Evolutionary conservation across 2,329 filamentous ascomycete species (phyloP).

Genomic region (Talaromyces sp.): DNA sequence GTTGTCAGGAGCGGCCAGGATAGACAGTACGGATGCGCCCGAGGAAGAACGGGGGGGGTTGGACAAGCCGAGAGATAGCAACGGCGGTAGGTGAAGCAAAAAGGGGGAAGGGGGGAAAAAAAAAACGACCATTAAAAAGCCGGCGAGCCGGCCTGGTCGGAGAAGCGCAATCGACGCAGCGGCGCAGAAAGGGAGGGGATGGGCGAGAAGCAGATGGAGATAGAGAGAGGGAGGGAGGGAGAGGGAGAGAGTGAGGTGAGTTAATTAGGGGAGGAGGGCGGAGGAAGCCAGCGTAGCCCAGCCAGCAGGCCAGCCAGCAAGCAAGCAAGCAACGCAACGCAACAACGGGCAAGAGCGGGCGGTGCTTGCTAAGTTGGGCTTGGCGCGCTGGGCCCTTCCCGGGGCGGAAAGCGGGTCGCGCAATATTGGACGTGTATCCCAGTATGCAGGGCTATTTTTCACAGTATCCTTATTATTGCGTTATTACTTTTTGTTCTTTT

Average conservation of each 20-base stretch:
- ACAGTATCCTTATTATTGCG: neutral
- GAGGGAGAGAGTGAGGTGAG: slow-evolving; percentile 3
- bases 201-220: slow-evolving; percentile 2
- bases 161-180: slow-evolving; percentile 18
- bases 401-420: slow-evolving; percentile 8
- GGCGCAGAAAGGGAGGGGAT: neutral
- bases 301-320: neutral
- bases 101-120: neutral
- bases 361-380: neutral
- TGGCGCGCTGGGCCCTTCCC: slow-evolving; percentile 5
- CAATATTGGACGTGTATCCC: neutral
- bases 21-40: neutral
- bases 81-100: neutral
- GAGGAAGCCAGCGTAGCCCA: neutral
- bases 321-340: neutral
- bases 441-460: neutral
- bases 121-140: slow-evolving; percentile 12
- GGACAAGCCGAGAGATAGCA: neutral
- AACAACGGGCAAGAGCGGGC: neutral
- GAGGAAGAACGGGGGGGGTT: neutral
- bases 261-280: neutral
- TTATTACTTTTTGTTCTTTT: too few species aligned
- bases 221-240: slow-evolving; percentile 6
- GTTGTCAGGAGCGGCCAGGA: slow-evolving; percentile 18
- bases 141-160: slow-evolving; percentile 15